These are phyloP conservation scores for Metschnikowia lochheadii DNA, from an alignment of 805 yeast genomes.

Conservation along the genomic window DNA sequence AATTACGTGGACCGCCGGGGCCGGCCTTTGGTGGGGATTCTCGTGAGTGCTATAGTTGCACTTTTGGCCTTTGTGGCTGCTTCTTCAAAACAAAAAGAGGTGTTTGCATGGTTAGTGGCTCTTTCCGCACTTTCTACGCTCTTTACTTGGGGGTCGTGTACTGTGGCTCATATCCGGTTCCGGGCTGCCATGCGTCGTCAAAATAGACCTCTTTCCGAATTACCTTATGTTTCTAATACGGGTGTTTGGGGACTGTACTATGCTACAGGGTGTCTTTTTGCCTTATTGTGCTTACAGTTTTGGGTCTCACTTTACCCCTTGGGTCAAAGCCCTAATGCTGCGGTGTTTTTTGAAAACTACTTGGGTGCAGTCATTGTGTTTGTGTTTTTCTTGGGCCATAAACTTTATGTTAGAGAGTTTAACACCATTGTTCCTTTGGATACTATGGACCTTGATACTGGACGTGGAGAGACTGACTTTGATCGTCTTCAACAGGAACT, in stretches of 20 bases:
- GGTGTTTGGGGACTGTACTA: constrained; percentile 33
- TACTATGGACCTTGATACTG: constrained; percentile 25
- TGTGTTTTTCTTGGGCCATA: constrained; percentile 23
- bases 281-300: constrained; percentile 24
- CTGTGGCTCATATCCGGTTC: constrained; percentile 39
- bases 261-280: constrained; percentile 21
- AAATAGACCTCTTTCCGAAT: constrained; percentile 41
- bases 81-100: constrained; percentile 32
- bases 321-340: constrained; percentile 19
- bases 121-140: constrained; percentile 40
- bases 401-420: constrained; percentile 19
- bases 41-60: constrained; percentile 31
- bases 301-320: constrained; percentile 27
- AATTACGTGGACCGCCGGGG: constrained; percentile 37
- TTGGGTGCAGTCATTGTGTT: constrained; percentile 23
- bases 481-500: constrained; percentile 22
- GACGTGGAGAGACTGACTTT: constrained; percentile 23
- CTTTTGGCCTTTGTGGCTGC: constrained; percentile 40
- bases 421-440: constrained; percentile 19
- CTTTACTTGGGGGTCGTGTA: constrained; percentile 41
- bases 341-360: constrained; percentile 24
- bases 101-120: constrained; percentile 40
- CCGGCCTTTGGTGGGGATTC: constrained; percentile 37
- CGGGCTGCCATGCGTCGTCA: constrained; percentile 37
- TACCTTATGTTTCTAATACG: constrained; percentile 53